Percentiles rank a stretch among this genome's conserved stretches.
phyloP scores from a whole-genome alignment of 148 eudicot genomes.

The Cornus suecica region DNA sequence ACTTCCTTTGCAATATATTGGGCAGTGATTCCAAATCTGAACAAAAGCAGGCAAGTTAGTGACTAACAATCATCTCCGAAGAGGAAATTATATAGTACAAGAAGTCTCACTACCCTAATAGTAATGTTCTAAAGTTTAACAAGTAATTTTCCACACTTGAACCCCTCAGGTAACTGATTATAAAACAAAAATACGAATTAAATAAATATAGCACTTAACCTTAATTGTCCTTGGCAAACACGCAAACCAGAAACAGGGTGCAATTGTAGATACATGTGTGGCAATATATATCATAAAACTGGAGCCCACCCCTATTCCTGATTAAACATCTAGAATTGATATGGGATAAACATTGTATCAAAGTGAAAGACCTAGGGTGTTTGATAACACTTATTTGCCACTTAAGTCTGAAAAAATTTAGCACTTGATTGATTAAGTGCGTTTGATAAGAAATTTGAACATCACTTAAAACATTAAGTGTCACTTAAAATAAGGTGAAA shows the following conservation, averaged over 20 bases:
- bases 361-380: no score
- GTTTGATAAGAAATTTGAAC: no score
- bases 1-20: conserved; percentile 72
- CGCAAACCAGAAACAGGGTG: neutral
- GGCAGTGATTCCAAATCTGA: conserved; percentile 86
- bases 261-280: neutral
- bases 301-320: neutral
- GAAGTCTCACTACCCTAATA: neutral
- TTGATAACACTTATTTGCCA: no score
- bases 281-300: neutral
- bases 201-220: neutral
- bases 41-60: conserved; percentile 4
- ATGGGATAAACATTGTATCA: no score
- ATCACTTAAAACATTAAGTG: no score
- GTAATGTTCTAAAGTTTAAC: no score
- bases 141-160: neutral
- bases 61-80: neutral
- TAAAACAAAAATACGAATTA: neutral
- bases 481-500: no score
- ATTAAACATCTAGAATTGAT: no score
- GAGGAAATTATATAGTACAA: neutral
- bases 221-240: neutral
- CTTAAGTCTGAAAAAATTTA: no score
- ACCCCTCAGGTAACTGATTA: neutral
- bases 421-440: no score